Base-by-base conservation (phyloP, 2,329 filamentous ascomycete species). In the Epichloe uncinata region DNA sequence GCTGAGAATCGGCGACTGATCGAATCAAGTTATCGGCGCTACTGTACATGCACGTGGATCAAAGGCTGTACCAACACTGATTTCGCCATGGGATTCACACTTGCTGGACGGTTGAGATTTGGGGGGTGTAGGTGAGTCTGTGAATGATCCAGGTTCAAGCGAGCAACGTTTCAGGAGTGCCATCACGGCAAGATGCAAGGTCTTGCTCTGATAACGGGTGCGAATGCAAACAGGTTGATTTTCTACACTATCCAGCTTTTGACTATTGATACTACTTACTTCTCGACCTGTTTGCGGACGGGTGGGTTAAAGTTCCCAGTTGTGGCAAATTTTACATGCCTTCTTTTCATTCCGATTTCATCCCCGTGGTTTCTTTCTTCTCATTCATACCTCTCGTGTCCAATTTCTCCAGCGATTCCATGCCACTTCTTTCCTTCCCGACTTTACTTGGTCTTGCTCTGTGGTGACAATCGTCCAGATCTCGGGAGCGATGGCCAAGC, bases 401-500 rank as follows among this genome's bases (percentile, higher is more conserved):
- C 9, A 30, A 11, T 11, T 9, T 4, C 30, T 30, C 3, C 30
- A 30, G 30, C 30, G 30, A 13, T 13, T 5, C 8, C 22, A 43
- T n/a, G 41, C 11, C 15, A 34, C n/a, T 5, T 11, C 16, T 3
- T 16, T n/a, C 13, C 16, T 16, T 15, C 8, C 20, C 16, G 12
- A 26, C 22, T 18, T 42, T 22, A 43, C 36, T 12, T 42, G 8
- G n/a, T 20, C 22, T 42, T 30, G n/a, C 33, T n/a, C 20, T 30
- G n/a, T 18, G 49, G 44, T 13, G 48, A 47, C 5, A 12, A 2
- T 41, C 13, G 26, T n/a, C 16, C 30, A 11, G 44, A 40, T 20
- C 36, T 18, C 18, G 49, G 45, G 7, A 51, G 45, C 35, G 42
- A 44, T 18, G 50, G 50, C 50, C 50, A 51, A 18, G 40, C 22